These are phyloP conservation scores for Remersonia thermophila DNA, from an alignment of 2,329 filamentous ascomycete genomes.

Conservation along the genomic window DNA sequence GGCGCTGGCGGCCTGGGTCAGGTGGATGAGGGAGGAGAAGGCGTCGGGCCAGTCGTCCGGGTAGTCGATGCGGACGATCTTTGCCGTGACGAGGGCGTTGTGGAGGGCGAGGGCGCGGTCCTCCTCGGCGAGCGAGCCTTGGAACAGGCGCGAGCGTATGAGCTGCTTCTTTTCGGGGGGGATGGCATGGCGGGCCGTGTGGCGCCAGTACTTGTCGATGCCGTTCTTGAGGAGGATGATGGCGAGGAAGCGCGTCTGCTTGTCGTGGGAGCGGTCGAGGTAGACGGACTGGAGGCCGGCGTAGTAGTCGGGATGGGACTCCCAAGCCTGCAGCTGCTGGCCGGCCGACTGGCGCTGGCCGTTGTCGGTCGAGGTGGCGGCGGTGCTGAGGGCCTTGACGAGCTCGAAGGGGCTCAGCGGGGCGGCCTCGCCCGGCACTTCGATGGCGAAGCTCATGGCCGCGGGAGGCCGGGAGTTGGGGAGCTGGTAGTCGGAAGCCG, in stretches of 20 bases:
- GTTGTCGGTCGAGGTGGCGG: slow-evolving; percentile 50
- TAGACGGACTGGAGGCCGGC: slow-evolving; percentile 64
- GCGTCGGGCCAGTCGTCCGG: slow-evolving; percentile 70
- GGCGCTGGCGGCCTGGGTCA: slow-evolving; percentile 47
- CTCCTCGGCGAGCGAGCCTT: slow-evolving; percentile 65
- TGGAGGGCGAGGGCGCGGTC: slow-evolving; percentile 69
- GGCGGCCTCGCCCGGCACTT: slow-evolving; percentile 70
- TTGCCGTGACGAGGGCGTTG: slow-evolving; percentile 77
- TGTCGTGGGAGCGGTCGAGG: slow-evolving; percentile 63
- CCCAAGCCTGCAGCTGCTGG: slow-evolving; percentile 62
- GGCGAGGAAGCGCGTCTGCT: slow-evolving; percentile 73
- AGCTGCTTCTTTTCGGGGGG: slow-evolving; percentile 62
- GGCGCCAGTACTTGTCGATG: slow-evolving; percentile 85
- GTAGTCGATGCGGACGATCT: slow-evolving; percentile 81
- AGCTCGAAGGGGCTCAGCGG: slow-evolving; percentile 54
- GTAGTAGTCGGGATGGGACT: slow-evolving; percentile 53
- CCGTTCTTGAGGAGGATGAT: slow-evolving; percentile 95
- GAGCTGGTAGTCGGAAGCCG: slow-evolving; percentile 5
- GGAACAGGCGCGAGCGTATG: slow-evolving; percentile 64
- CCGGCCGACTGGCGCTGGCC: slow-evolving; percentile 53
- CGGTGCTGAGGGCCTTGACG: slow-evolving; percentile 45
- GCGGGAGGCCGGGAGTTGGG: too few species aligned
- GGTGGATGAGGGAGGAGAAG: slow-evolving; percentile 46
- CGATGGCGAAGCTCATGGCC: slow-evolving; percentile 57
- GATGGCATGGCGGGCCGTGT: slow-evolving; percentile 53